These are phyloP conservation scores for Eutrema salsugineum DNA, from an alignment of 441 rosid species.

Conservation along the genomic window DNA sequence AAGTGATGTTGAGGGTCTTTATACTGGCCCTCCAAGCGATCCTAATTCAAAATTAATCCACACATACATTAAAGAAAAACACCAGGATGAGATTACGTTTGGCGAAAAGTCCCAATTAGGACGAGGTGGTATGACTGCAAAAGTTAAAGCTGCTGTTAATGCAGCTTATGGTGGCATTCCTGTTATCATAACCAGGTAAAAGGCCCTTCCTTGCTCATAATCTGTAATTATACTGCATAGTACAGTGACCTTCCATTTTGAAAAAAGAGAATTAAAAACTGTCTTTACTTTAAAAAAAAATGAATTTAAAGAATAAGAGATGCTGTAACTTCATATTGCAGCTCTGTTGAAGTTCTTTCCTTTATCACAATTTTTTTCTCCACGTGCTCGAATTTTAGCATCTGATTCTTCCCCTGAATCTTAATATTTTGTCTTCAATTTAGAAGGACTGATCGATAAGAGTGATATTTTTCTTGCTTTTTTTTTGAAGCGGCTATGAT, in stretches of 20 bases:
- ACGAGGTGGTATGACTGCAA: slow-evolving; percentile 99
- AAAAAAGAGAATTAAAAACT: background rate
- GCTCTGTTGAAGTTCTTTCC: background rate
- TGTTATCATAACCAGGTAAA: slow-evolving; percentile 91
- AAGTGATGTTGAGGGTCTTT: slow-evolving; percentile 99
- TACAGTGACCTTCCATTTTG: background rate
- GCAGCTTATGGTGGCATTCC: slow-evolving; percentile 93
- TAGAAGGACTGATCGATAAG: background rate
- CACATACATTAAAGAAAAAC: slow-evolving; percentile 78
- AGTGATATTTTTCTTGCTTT: slow-evolving; percentile 28
- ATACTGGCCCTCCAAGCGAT: slow-evolving; percentile 96
- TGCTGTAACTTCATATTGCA: background rate
- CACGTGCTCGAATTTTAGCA: too few relatives aligned
- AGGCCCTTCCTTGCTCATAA: background rate
- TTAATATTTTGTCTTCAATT: too few relatives aligned
- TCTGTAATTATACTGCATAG: background rate
- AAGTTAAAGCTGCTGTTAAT: slow-evolving; percentile 93
- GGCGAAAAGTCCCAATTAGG: slow-evolving; percentile 99
- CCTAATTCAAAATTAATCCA: slow-evolving; percentile 86
- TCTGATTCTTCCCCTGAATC: background rate
- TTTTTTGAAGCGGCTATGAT: slow-evolving; percentile 68
- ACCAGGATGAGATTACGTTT: slow-evolving; percentile 83
- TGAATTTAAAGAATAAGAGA: background rate
- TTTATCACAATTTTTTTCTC: background rate
- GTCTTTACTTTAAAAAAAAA: background rate